Conservation (phyloP, 805 yeast species). For the Teunomyces lycoperdinae region DNA sequence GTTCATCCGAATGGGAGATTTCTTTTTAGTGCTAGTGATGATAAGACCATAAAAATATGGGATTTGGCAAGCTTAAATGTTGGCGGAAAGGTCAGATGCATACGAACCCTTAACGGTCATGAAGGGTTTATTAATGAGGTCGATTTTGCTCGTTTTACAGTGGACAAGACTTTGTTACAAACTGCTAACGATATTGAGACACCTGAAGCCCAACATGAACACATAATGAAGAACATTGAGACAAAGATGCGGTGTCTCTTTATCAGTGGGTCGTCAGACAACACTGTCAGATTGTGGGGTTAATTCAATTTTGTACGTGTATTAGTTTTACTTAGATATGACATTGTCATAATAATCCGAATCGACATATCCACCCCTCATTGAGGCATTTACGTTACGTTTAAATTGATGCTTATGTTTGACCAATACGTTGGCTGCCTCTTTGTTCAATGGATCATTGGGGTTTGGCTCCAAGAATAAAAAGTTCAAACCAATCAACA, state of each 20-base stretch:
- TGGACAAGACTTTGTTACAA: constrained; percentile 8
- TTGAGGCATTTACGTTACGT: constrained; percentile 54
- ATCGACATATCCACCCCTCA: constrained; percentile 70
- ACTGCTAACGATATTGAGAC: constrained; percentile 7
- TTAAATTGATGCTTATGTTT: constrained; percentile 45
- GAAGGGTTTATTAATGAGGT: constrained; percentile 74
- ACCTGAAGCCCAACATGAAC: constrained; percentile 19
- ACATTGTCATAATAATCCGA: constrained; percentile 9
- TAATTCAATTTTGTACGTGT: constrained; percentile 12
- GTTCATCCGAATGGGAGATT: constrained; percentile 77
- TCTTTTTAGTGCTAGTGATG: constrained; percentile 75
- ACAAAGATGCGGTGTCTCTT: constrained; percentile 58
- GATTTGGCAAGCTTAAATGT: constrained; percentile 46
- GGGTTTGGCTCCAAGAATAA: constrained; percentile 89
- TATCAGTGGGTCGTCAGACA: constrained; percentile 64
- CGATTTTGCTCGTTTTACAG: constrained; percentile 47
- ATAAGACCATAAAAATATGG: constrained; percentile 75
- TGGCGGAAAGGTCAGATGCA: constrained; percentile 43
- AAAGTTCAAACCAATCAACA: constrained; percentile 80
- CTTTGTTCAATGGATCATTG: constrained; percentile 87
- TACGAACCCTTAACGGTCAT: constrained; percentile 56
- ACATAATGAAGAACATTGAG: constrained; percentile 31
- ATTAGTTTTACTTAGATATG: background rate
- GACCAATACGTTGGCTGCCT: constrained; percentile 63
- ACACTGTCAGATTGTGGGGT: constrained; percentile 54